Evolutionary conservation across 768 basidiomycete genomes (phyloP).

Genomic region (Auricularia sp.): DNA sequence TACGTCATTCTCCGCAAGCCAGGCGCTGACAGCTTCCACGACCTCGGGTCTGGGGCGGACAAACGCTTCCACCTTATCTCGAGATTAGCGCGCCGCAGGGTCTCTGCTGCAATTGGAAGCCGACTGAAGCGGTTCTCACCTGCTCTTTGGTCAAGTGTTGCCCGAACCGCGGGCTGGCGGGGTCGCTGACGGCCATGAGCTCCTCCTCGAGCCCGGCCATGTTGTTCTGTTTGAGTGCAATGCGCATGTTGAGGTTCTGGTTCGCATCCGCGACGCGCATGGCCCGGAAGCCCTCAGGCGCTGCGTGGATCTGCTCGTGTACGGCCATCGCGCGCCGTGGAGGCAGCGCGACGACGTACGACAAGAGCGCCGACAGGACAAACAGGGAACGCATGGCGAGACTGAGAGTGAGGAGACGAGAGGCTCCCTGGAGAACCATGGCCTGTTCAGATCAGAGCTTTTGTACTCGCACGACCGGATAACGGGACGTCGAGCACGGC

Average conservation of each 20-base stretch:
- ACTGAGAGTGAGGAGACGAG: conserved; percentile 1
- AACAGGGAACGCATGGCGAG: conserved; percentile 5
- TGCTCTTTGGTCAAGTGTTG: conserved; percentile 33
- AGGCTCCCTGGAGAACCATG: not conserved
- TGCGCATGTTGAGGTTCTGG: conserved; percentile 36
- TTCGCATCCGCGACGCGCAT: conserved; percentile 26
- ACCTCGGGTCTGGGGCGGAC: not conserved
- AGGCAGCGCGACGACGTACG: not conserved
- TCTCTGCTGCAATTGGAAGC: not conserved
- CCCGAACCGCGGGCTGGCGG: conserved; percentile 40
- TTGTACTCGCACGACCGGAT: not conserved
- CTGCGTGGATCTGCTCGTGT: conserved; percentile 29
- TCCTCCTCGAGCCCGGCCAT: conserved; percentile 40
- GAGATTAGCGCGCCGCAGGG: not conserved
- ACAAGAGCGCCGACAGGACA: not conserved
- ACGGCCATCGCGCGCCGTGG: conserved; percentile 9
- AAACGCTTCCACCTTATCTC: not conserved
- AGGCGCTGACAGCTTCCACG: not conserved
- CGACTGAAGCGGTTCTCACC: conserved; percentile 16
- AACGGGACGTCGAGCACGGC: not conserved
- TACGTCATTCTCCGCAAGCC: not conserved
- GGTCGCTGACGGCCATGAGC: conserved; percentile 48
- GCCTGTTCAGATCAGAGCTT: not conserved
- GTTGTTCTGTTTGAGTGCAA: conserved; percentile 45
- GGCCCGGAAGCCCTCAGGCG: conserved; percentile 33